Evolutionary conservation across 345 rosid species (phyloP), one percentile per base, ranked within the genome.

Genomic region (Pistacia vera): DNA sequence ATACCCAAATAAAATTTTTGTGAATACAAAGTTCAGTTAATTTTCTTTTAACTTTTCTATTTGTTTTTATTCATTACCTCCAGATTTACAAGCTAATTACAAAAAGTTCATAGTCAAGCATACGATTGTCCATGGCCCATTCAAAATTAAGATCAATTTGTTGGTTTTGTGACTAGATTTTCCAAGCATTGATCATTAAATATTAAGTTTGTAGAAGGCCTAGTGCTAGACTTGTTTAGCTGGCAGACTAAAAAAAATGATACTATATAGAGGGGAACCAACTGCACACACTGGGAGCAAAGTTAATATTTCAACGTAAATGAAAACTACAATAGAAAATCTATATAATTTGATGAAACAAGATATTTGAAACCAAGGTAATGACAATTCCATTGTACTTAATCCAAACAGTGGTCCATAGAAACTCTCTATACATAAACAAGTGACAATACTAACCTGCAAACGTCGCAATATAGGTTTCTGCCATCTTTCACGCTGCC

Each of bases 401-500:
- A 46, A 54, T 33, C 35, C 49, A 30, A 49, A 16, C 51, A 69
- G 22, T 44, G 65, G 66, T 71, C 65, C 30, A 28, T 68, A 38
- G 0, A 22, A 18, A 72, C 11, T 59, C 54, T 17, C 49, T 62
- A 76, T 36, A 63, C 18, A 22, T 36, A 18, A 63, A 51, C 63
- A 74, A 79, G 77, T 64, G 30, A 81, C 18, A 41, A 66, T 57
- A 82, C 86, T 84, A 71, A 96, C 99, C 99, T 96, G 99, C 76
- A 94, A 83, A n/a, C 97, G 97, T 64, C 99, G 95, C 78, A 97
- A 83, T 79, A 92, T 68, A 75, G 99, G 99, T 84, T 97, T 97
- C 90, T 97, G 97, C 99, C 98, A 92, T 80, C 89, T 83, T 86
- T 89, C 92, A 61, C 99, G 98, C 99, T 97, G 89, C 69, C 74